Conservation (phyloP, 1,284 basidiomycete genomes). For the Cutaneotrichosporon dermatis region DNA sequence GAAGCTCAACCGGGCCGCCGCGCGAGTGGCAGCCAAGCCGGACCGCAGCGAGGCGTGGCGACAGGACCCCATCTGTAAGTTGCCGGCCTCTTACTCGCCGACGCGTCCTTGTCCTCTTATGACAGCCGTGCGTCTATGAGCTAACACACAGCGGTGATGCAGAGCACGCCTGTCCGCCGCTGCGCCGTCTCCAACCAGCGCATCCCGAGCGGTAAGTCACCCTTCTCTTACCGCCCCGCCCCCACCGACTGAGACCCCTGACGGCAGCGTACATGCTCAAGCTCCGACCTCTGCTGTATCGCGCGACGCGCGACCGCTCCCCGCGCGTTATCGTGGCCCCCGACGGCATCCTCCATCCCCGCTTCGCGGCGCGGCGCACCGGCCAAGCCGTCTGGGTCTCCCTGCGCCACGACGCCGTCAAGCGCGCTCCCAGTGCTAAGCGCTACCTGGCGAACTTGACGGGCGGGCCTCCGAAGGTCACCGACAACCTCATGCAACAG, state of each 20-base stretch:
- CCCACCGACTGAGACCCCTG: background rate
- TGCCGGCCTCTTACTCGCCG: background rate
- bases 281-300: slow-evolving; percentile 4
- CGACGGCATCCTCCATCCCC: slow-evolving; percentile 14
- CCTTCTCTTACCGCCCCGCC: too few relatives aligned
- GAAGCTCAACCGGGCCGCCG: too few relatives aligned
- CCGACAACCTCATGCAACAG: background rate
- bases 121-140: too few relatives aligned
- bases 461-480: background rate
- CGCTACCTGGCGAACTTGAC: background rate
- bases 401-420: slow-evolving; percentile 12
- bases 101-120: too few relatives aligned
- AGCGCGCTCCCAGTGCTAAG: background rate
- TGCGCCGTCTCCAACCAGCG: slow-evolving; percentile 10
- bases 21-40: background rate
- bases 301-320: background rate
- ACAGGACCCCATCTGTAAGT: slow-evolving; percentile 1
- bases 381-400: slow-evolving; percentile 15
- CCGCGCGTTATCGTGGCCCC: slow-evolving; percentile 9
- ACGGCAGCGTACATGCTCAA: slow-evolving; percentile 20
- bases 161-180: slow-evolving; percentile 6
- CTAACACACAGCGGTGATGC: slow-evolving; percentile 15
- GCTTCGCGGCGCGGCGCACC: slow-evolving; percentile 3
- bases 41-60: background rate
- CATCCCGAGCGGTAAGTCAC: slow-evolving; percentile 11